phyloP scores from a whole-genome alignment of 2,329 filamentous ascomycete species.

The Drechslerella stenobrocha region DNA sequence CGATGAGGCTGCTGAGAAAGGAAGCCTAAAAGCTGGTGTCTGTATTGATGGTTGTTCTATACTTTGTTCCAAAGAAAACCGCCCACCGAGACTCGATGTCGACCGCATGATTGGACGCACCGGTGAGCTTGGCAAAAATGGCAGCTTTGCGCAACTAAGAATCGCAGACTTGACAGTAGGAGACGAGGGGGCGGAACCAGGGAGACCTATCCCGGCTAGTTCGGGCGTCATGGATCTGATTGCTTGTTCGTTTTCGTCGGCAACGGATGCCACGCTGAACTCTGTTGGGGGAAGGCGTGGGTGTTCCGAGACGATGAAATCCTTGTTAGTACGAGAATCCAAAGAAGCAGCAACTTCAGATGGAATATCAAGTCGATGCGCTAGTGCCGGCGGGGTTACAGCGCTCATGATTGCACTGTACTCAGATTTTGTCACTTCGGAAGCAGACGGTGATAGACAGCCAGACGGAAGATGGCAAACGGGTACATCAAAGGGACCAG shows the following conservation, averaged over 20 bases:
- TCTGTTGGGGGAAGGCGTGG: constrained; percentile 25
- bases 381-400: not conserved
- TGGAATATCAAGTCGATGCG: constrained; percentile 16
- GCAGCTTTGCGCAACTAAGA: not conserved
- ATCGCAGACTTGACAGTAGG: not conserved
- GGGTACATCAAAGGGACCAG: constrained; percentile 1
- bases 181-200: constrained; percentile 13
- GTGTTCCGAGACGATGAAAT: not conserved
- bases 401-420: not conserved
- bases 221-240: not conserved
- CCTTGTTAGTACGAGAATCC: not conserved
- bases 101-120: too few species aligned
- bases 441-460: constrained; percentile 14
- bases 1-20: constrained; percentile 14
- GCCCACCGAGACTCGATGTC: too few species aligned
- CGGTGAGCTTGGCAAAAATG: not conserved
- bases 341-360: constrained; percentile 1
- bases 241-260: not conserved
- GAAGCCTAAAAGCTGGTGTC: constrained; percentile 6
- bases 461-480: constrained; percentile 13
- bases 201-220: constrained; percentile 3
- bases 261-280: constrained; percentile 1
- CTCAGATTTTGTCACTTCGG: not conserved
- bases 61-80: not conserved
- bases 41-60: not conserved